phyloP scores from a whole-genome alignment of 1,139 yeast species.

The Zygoascus meyerae region DNA sequence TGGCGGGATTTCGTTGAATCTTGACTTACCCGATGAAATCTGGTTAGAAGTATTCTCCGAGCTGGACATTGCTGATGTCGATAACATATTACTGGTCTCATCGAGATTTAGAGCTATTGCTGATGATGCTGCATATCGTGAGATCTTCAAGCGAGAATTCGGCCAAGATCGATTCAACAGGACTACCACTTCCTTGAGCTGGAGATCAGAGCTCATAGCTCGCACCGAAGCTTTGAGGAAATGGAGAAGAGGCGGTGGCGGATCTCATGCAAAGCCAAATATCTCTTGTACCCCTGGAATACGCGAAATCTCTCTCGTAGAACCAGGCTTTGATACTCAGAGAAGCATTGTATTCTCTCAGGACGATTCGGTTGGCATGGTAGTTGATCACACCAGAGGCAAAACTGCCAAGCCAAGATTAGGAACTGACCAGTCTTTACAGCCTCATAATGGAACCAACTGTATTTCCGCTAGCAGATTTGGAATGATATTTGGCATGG shows the following conservation, averaged over 20 bases:
- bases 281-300: conserved; percentile 29
- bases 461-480: conserved; percentile 30
- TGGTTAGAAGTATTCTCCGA: conserved; percentile 29
- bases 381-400: conserved; percentile 34
- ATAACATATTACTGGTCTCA: conserved; percentile 31
- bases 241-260: conserved; percentile 26
- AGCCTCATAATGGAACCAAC: conserved; percentile 18
- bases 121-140: conserved; percentile 30
- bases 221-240: conserved; percentile 27
- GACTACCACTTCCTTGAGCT: conserved; percentile 24
- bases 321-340: conserved; percentile 27
- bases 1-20: background rate
- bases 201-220: conserved; percentile 31
- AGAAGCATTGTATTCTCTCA: conserved; percentile 27
- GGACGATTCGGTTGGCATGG: conserved; percentile 26
- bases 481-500: conserved; percentile 30
- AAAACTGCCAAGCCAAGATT: conserved; percentile 29
- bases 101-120: conserved; percentile 29
- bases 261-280: conserved; percentile 21
- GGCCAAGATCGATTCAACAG: conserved; percentile 23
- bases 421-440: conserved; percentile 24
- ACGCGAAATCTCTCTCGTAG: conserved; percentile 24
- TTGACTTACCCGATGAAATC: conserved; percentile 35
- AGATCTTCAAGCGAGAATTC: conserved; percentile 24
- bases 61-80: conserved; percentile 29